Percentiles rank a stretch among this genome's conserved stretches.
Evolutionary conservation across 139 green algal species (phyloP).

Genomic region (Asterochloris sp.): DNA sequence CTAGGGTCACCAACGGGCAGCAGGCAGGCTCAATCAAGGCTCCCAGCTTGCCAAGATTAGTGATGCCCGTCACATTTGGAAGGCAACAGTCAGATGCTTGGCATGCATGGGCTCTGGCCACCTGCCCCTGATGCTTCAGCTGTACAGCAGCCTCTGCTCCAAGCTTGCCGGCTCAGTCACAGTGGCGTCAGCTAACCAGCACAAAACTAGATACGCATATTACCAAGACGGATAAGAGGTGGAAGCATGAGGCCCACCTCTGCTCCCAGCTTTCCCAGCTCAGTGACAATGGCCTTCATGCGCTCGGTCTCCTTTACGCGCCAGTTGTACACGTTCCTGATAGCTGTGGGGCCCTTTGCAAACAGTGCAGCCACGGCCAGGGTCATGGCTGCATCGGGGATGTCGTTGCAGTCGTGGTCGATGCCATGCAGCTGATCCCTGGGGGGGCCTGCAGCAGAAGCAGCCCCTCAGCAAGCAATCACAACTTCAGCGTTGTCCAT

Average conservation of each 20-base stretch:
- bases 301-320: slow-evolving; percentile 99
- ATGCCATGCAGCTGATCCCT: slow-evolving; percentile 73
- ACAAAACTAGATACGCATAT: no score
- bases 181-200: no score
- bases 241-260: not conserved
- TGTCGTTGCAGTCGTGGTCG: slow-evolving; percentile 98
- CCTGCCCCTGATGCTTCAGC: no score
- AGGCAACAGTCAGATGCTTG: no score
- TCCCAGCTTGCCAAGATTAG: no score
- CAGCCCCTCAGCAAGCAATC: no score
- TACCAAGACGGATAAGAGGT: not conserved
- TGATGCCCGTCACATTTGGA: no score
- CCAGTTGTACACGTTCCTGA: slow-evolving; percentile 98
- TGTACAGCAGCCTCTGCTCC: not conserved
- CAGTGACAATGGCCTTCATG: slow-evolving; percentile 96
- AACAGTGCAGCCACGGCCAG: slow-evolving; percentile 94
- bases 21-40: not conserved
- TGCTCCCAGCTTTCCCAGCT: slow-evolving; percentile 88
- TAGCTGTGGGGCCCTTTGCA: slow-evolving; percentile 85
- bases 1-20: not conserved
- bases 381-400: slow-evolving; percentile 99
- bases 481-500: no score
- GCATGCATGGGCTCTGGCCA: no score
- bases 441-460: slow-evolving; percentile 36
- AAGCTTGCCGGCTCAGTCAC: not conserved